Base-by-base conservation (phyloP, 75 land plant genomes). In the Selaginella moellendorffii region DNA sequence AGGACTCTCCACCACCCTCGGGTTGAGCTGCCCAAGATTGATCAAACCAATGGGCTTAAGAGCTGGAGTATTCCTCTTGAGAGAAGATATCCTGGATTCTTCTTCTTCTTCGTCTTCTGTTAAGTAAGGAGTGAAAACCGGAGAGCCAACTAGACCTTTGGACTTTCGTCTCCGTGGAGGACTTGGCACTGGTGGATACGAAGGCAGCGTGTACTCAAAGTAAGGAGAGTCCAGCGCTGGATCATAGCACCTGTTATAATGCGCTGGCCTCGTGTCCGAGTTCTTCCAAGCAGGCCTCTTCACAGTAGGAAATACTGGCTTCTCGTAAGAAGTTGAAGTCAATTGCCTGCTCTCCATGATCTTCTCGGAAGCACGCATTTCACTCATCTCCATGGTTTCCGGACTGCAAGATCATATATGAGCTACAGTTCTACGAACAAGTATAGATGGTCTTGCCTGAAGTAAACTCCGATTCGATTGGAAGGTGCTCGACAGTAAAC, bases 391-490 rank as follows among this genome's bases (percentile, higher is more conserved):
- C 21, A 25, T 24, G 5, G 59, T 24, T 56, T 56, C 59, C 19
- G 59, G 59, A 19, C 59, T 56, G 59, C 59, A 56, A 46, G 14
- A 46, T 10, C 18, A 46, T 10, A 46, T 46, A 46, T 46, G 10
- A 10, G 51, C 18, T 10, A 10, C 51, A 46, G 18, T 10, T 46
- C 10, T 46, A 18, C 18, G 51, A 46, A 46, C 18, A 18, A 46
- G 51, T 10, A 10, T 46, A 46, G 51, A 46, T 21, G 5, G n/a
- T 8, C 59, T 56, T 14, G 61, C 71, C 71, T 69, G 67, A 51
- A 62, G 25, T 69, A 61, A 22, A 62, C 58, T 2, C 64, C 71
- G 18, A 69, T 69, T 0, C 71, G 71, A 26, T 69, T 61, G 1
- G 71, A 67, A 36, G 71, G 71, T 27, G 67, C 28, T 21, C 64